Conservation (phyloP, 495 filamentous ascomycete species). For the Bacidia gigantensis region DNA sequence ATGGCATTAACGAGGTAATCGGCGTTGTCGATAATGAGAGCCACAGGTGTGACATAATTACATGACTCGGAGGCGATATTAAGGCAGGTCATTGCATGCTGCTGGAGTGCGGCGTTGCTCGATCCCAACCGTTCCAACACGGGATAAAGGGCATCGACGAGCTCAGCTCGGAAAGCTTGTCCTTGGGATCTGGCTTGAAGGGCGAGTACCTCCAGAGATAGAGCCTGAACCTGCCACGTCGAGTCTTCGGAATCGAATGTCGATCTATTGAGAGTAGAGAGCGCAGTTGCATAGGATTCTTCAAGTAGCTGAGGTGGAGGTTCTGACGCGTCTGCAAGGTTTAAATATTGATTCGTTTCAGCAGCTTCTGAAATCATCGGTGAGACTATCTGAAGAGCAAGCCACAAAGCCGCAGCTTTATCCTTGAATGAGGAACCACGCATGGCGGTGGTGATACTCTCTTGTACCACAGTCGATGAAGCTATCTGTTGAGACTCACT, state of each 20-base stretch:
- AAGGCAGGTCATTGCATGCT: constrained; percentile 72
- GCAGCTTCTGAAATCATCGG: constrained; percentile 30
- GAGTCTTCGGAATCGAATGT: constrained; percentile 30
- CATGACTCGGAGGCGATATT: constrained; percentile 65
- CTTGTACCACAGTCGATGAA: constrained; percentile 27
- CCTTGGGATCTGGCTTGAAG: constrained; percentile 54
- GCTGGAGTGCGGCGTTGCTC: constrained; percentile 47
- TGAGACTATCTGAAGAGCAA: constrained; percentile 58
- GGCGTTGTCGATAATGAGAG: constrained; percentile 79
- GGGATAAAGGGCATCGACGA: constrained; percentile 87
- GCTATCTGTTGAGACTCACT: constrained; percentile 22
- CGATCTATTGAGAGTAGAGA: constrained; percentile 44
- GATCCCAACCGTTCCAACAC: constrained; percentile 77
- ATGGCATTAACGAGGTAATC: constrained; percentile 96
- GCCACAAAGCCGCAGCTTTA: constrained; percentile 65
- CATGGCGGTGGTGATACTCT: constrained; percentile 44
- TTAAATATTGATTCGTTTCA: constrained; percentile 54
- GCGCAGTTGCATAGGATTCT: constrained; percentile 66
- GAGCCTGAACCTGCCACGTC: constrained; percentile 58
- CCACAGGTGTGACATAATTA: constrained; percentile 57
- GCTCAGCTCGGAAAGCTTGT: constrained; percentile 61
- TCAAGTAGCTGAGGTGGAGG: constrained; percentile 46
- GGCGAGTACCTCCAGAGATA: constrained; percentile 62
- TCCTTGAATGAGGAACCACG: constrained; percentile 39
- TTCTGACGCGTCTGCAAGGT: constrained; percentile 33